Conservation (phyloP, 257 asterid species). For the Solanum etuberosum region DNA sequence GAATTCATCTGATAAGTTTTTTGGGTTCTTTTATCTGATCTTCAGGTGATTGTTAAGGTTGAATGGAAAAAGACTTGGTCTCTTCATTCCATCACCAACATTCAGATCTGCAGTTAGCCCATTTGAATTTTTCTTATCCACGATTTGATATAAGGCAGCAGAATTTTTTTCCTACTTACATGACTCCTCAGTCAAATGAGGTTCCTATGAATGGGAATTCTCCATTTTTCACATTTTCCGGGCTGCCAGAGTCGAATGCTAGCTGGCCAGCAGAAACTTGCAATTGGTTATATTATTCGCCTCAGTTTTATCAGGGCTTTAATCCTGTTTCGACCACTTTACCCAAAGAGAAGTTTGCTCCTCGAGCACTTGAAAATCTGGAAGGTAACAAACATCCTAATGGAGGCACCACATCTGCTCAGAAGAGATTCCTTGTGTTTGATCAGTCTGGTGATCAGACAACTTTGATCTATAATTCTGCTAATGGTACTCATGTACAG, state of each 20-base stretch:
- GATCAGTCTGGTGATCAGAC: slow-evolving; percentile 78
- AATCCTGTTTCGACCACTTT: slow-evolving; percentile 22
- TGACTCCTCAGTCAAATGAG: slow-evolving; percentile 28
- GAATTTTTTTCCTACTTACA: slow-evolving; percentile 18
- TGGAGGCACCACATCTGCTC: slow-evolving; percentile 12
- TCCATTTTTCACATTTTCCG: slow-evolving; percentile 25
- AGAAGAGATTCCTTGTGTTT: slow-evolving; percentile 63
- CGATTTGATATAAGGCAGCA: slow-evolving; percentile 19
- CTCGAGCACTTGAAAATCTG: background rate
- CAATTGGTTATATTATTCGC: slow-evolving; percentile 26
- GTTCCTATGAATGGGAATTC: slow-evolving; percentile 25
- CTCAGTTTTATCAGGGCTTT: slow-evolving; percentile 25
- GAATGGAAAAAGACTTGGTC: slow-evolving; percentile 60
- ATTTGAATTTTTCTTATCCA: slow-evolving; percentile 23
- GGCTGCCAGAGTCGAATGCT: slow-evolving; percentile 22
- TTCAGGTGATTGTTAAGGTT: slow-evolving; percentile 42
- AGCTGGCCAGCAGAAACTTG: slow-evolving; percentile 20
- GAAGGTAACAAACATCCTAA: slow-evolving; percentile 14
- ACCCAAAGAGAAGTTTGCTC: slow-evolving; percentile 12
- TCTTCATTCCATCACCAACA: slow-evolving; percentile 33
- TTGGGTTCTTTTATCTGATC: background rate
- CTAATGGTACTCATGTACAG: slow-evolving; percentile 20
- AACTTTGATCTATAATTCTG: slow-evolving; percentile 48
- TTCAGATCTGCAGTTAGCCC: slow-evolving; percentile 23
- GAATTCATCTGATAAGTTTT: slow-evolving; percentile 1